Base-by-base conservation (phyloP, 441 rosid species). In the Pelargonium australe region DNA sequence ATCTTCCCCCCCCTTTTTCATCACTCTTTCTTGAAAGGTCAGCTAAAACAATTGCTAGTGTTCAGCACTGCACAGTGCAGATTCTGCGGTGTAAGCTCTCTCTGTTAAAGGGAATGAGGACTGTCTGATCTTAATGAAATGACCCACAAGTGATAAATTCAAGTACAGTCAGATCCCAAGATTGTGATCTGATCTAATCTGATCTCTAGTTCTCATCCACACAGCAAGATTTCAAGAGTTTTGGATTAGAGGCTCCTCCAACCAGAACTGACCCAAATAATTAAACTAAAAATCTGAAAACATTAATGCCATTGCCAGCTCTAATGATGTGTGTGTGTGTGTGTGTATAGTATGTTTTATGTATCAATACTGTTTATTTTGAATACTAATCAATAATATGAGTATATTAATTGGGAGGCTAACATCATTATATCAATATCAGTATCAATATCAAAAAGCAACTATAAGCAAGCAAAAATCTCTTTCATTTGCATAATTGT, bases 51-150 rank as follows among this genome's bases (percentile, higher is more conserved):
- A 55, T 14, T 17, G 62, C 19, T 55, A 55, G 62, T 55, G 62
- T 13, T 47, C 55, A 11, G 55, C 55, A 47, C 62, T 55, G 14
- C 60, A 55, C 62, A 55, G 62, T n/a, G 16, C 58, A 51, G 58
- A 51, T 3, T 51, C 17, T 55, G 20, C 62, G 17, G 62, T 55
- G 25, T 23, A 55, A 6, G 16, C 8, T 14, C 62, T 14, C 62
- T 55, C 25, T 55, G 62, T 55, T 55, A 55, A 55, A 55, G 62
- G 62, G 62, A 55, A 55, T 55, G 62, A 55, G 62, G 62, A 55
- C 62, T 55, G 62, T 16, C 62, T 55, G 62, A 55, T 55, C 62
- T 55, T 17, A 55, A 55, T 55, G 62, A 55, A 7, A 55, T 34
- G 40, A 34, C 40, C 40, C 40, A 34, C 40, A 34, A 34, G 40